A percentile compares a stretch with the other conserved stretches of the same genome.
These are phyloP conservation scores for Bacterosira constricta DNA, from an alignment of 108 stramenopile species.

Conservation along the genomic window DNA sequence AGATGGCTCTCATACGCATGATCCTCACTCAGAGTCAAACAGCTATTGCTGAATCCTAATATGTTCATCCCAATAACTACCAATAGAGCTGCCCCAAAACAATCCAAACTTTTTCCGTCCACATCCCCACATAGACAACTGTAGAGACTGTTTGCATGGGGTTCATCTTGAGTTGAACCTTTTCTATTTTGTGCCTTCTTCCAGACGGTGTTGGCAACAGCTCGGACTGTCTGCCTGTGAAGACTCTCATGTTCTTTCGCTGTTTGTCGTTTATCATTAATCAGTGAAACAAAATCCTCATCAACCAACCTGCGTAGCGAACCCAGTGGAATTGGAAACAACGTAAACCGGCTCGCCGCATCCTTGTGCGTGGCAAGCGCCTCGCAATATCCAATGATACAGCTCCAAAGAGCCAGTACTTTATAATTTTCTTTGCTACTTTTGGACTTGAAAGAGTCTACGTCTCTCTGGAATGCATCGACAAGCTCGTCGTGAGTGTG, in stretches of 20 bases:
- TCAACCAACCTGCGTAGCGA: conserved; percentile 45
- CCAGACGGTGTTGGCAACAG: conserved; percentile 61
- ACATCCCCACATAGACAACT: conserved; percentile 58
- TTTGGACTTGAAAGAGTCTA: conserved; percentile 7
- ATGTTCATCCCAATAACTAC: conserved; percentile 57
- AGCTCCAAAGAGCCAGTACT: conserved; percentile 60
- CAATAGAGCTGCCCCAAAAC: conserved; percentile 57
- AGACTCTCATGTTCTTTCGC: not conserved
- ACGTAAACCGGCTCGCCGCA: conserved; percentile 23
- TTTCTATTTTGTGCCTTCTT: conserved; percentile 41
- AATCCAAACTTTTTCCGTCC: conserved; percentile 64
- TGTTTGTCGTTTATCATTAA: not conserved
- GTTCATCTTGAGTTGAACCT: conserved; percentile 52
- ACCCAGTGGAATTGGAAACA: conserved; percentile 57
- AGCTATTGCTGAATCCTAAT: conserved; percentile 22
- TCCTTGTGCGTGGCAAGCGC: conserved; percentile 63
- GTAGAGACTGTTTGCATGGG: conserved; percentile 67
- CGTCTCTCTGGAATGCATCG: conserved; percentile 29
- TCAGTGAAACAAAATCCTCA: conserved; percentile 38
- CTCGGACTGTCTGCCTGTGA: conserved; percentile 50
- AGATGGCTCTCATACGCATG: conserved; percentile 68
- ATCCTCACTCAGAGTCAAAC: conserved; percentile 64
- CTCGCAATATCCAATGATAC: conserved; percentile 64
- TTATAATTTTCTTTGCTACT: conserved; percentile 14
- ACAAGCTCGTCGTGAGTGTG: conserved; percentile 40